Evolutionary conservation across 306 rosid genomes (phyloP), one percentile per base, ranked within the genome.

Genomic region (Fagus sylvatica): DNA sequence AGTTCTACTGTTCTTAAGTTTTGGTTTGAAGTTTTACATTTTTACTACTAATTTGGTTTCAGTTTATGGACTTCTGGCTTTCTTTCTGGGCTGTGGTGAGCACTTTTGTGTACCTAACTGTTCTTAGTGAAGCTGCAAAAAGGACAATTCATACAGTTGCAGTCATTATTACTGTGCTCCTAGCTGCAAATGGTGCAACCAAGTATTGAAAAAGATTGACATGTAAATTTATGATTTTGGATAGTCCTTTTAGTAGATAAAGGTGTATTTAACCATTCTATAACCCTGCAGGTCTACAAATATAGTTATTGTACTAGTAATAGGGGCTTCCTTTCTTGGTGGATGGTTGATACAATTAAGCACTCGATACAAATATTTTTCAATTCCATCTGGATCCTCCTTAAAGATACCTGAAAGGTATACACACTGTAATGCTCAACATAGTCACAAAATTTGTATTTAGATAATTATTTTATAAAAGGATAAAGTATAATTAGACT

Each of bases 1-100:
- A 3, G 37, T 46, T 46, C 15, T 60, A 28, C 12, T 30, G 12
- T 30, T 60, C 13, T 60, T 28, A n/a, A 9, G 28, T 3, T 53
- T 51, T n/a, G 13, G 41, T 34, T 53, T 16, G 36, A 55, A 34
- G 16, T 19, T 22, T 8, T 54, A 16, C 16, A 19, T 46, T 6
- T 7, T 17, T 9, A 12, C 17, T 43, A 28, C 33, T 11, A 30
- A 36, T 53, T 34, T 68, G 64, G 48, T 64, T 62, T 64, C 79
- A 75, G 72, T 75, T 75, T 61, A 43, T 75, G 79, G 72, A 75
- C 33, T 75, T 75, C 56, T 75, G 72, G 79, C 37, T 75, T 46
- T 46, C 51, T 46, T 46, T 46, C 51, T 46, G 9, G 51, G 78
- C 72, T 48, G 78, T 75, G 61, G 48, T 75, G 71, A 75, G 62